Evolutionary conservation across 345 rosid genomes (phyloP).

Genomic region (Streptanthus diversifolius): DNA sequence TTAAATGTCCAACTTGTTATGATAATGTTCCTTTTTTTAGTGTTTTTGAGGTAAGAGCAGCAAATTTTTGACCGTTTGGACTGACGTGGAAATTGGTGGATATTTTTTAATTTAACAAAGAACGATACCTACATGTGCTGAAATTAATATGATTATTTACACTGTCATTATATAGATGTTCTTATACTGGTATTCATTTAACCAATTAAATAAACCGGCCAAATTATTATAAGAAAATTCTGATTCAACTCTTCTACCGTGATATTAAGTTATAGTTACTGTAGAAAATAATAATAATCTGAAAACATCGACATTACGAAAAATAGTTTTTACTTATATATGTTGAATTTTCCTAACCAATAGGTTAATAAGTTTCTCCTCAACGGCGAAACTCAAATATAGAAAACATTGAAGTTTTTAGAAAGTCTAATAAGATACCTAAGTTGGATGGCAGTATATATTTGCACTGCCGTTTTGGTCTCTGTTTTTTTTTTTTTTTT

Average conservation of each 20-base stretch:
- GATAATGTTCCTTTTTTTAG: not conserved
- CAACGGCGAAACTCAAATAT: not conserved
- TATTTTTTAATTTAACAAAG: not conserved
- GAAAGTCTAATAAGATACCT: not conserved
- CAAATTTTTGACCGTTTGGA: not conserved
- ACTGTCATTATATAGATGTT: not conserved
- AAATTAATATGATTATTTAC: not conserved
- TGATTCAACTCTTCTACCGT: not conserved
- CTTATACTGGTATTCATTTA: not conserved
- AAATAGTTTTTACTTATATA: not conserved
- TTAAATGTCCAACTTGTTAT: not conserved
- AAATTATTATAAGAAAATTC: not conserved
- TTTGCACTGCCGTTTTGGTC: too few relatives aligned
- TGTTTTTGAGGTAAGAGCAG: too few relatives aligned
- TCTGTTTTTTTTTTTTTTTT: too few relatives aligned
- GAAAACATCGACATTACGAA: not conserved
- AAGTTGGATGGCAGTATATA: not conserved
- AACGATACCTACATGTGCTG: not conserved
- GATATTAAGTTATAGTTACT: not conserved
- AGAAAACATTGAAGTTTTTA: not conserved
- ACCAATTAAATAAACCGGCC: not conserved
- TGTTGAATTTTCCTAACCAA: not conserved
- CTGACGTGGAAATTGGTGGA: not conserved
- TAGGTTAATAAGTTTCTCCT: not conserved
- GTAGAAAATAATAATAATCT: not conserved